Percentiles rank a stretch among this genome's conserved stretches.
Evolutionary conservation across 805 yeast species (phyloP).

Genomic region (Blastobotrys americana): DNA sequence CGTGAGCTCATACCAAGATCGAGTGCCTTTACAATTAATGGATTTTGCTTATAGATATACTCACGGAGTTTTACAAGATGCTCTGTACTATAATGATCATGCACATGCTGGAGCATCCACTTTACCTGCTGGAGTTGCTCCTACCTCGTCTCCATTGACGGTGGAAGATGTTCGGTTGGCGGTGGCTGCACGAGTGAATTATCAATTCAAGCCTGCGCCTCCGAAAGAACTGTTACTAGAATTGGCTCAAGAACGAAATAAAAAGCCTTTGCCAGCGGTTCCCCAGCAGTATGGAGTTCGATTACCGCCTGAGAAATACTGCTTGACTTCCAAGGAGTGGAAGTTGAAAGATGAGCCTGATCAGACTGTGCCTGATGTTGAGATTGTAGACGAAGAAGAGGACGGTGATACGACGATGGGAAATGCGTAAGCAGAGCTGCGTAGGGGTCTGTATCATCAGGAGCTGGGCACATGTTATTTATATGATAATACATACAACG

Average conservation of each 20-base stretch:
- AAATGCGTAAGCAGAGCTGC: constrained; percentile 3
- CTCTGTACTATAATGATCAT: constrained; percentile 82
- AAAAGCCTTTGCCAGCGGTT: constrained; percentile 83
- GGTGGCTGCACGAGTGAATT: constrained; percentile 87
- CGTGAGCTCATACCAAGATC: constrained; percentile 86
- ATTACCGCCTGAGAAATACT: constrained; percentile 95
- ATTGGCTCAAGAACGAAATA: constrained; percentile 86
- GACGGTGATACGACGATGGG: constrained; percentile 12
- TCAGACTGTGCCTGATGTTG: constrained; percentile 17
- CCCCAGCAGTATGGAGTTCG: constrained; percentile 88
- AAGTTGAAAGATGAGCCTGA: constrained; percentile 46
- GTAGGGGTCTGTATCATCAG: too few relatives aligned
- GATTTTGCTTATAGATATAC: constrained; percentile 93
- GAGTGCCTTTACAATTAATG: constrained; percentile 92
- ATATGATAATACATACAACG: neutral
- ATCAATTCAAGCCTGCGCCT: constrained; percentile 92
- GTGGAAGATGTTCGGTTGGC: constrained; percentile 91
- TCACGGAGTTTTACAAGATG: constrained; percentile 78
- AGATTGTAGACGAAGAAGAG: constrained; percentile 37
- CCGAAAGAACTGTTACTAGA: constrained; percentile 89
- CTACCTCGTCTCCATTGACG: constrained; percentile 45
- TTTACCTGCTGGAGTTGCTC: constrained; percentile 32
- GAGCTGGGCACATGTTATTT: too few relatives aligned
- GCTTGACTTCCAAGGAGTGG: constrained; percentile 80
- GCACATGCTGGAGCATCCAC: constrained; percentile 30